Percentiles rank a stretch among this genome's conserved stretches.
phyloP scores from a whole-genome alignment of 2,329 filamentous ascomycete species.

The Passalora sequoiae region DNA sequence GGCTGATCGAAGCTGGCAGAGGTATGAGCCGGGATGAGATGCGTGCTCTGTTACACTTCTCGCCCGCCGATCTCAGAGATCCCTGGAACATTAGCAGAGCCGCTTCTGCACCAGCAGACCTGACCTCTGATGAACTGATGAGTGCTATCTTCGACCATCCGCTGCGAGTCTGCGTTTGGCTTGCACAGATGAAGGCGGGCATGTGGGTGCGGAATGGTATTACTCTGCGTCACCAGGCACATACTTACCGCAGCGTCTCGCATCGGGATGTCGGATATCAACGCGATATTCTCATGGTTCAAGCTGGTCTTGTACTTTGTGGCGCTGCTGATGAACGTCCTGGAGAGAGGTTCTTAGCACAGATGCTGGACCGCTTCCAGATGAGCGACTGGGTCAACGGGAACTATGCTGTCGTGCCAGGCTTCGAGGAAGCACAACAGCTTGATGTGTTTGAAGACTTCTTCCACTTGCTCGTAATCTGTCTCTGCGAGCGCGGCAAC shows the following conservation, averaged over 20 bases:
- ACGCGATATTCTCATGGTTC: conserved; percentile 87
- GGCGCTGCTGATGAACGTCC: conserved; percentile 58
- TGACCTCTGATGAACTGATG: conserved; percentile 29
- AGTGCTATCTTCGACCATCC: conserved; percentile 76
- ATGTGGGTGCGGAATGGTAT: conserved; percentile 99
- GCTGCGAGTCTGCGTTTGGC: conserved; percentile 87
- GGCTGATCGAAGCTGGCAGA: conserved; percentile 87
- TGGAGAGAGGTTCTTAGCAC: conserved; percentile 63
- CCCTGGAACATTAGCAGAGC: conserved; percentile 27
- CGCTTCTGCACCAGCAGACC: conserved; percentile 18
- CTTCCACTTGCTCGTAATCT: conserved; percentile 83
- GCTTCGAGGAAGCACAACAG: conserved; percentile 80
- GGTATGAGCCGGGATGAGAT: conserved; percentile 65
- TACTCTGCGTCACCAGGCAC: conserved; percentile 89
- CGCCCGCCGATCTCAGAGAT: conserved; percentile 60
- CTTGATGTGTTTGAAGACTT: conserved; percentile 94
- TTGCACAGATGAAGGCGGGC: conserved; percentile 94
- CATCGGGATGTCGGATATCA: conserved; percentile 92
- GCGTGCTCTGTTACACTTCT: conserved; percentile 64
- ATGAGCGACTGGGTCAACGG: conserved; percentile 84
- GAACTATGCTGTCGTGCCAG: conserved; percentile 66
- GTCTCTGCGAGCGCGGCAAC: conserved; percentile 82
- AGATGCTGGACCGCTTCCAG: conserved; percentile 86
- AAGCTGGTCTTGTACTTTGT: conserved; percentile 83
- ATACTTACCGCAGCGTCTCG: conserved; percentile 82